Evolutionary conservation across 129 eudicot genomes (phyloP).

Genomic region (Deinandra increscens): DNA sequence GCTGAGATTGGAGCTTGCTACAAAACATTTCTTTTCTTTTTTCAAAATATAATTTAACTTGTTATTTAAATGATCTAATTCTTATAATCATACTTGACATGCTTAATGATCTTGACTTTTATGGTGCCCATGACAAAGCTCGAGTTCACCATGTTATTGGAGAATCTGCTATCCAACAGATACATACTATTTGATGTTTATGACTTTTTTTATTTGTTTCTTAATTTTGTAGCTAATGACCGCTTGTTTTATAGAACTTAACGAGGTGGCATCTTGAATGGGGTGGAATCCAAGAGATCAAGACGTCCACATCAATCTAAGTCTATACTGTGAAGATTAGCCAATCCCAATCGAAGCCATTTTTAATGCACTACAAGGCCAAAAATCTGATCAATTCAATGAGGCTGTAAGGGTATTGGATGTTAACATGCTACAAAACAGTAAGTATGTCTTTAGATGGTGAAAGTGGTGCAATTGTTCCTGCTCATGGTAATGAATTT

Average conservation of each 20-base stretch:
- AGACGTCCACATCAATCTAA: slow-evolving; percentile 38
- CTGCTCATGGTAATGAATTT: slow-evolving; percentile 34
- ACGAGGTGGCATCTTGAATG: slow-evolving; percentile 34
- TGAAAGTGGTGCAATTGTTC: slow-evolving; percentile 65
- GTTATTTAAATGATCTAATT: too few species aligned
- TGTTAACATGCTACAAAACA: slow-evolving; percentile 87
- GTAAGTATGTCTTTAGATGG: slow-evolving; percentile 52
- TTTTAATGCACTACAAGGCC: slow-evolving; percentile 67
- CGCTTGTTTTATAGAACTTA: slow-evolving; percentile 16
- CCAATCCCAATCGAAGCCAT: slow-evolving; percentile 80
- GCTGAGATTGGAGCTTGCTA: too few species aligned
- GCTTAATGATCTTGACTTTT: too few species aligned
- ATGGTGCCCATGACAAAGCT: slow-evolving; percentile 40
- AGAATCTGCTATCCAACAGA: slow-evolving; percentile 40
- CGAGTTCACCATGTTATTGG: slow-evolving; percentile 49
- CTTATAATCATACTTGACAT: too few species aligned
- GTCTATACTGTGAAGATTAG: slow-evolving; percentile 60
- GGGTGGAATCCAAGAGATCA: slow-evolving; percentile 39
- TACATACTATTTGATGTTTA: not conserved
- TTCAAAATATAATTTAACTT: too few species aligned
- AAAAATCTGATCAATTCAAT: slow-evolving; percentile 66
- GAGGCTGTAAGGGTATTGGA: slow-evolving; percentile 89
- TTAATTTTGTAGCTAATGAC: not conserved
- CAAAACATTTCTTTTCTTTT: too few species aligned
- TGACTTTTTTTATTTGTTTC: not conserved